Percentiles rank a stretch among this genome's conserved stretches.
These are phyloP conservation scores for Coelastrella sp. DNA, from an alignment of 139 green algal species.

Conservation along the genomic window DNA sequence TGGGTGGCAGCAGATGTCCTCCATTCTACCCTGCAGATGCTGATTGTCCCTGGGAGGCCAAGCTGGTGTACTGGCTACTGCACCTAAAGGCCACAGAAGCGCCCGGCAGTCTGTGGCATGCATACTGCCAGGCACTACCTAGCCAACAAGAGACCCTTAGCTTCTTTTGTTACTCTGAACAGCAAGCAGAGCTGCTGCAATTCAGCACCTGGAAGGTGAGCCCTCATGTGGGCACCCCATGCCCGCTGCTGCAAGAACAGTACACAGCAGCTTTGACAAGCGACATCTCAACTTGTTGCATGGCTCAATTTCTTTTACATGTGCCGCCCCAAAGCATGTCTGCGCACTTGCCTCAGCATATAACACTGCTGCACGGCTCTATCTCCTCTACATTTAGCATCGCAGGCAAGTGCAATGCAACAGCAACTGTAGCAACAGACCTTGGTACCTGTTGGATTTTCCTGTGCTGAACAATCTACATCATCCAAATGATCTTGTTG, in stretches of 20 bases:
- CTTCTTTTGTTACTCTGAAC: slow-evolving; percentile 1
- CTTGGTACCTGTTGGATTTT: too few relatives aligned
- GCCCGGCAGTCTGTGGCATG: background rate
- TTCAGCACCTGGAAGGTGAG: slow-evolving; percentile 32
- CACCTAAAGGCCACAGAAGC: background rate
- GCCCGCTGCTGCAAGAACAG: background rate
- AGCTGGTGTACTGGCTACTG: slow-evolving; percentile 36
- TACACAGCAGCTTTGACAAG: background rate
- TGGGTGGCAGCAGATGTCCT: background rate
- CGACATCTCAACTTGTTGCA: too few relatives aligned
- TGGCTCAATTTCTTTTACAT: too few relatives aligned
- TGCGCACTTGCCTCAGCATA: background rate
- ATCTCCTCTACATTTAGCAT: background rate
- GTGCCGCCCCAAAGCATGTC: background rate
- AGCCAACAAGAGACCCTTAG: slow-evolving; percentile 3
- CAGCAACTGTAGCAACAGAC: too few relatives aligned
- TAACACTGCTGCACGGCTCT: too few relatives aligned
- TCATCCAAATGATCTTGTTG: too few relatives aligned
- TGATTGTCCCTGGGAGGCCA: slow-evolving; percentile 5
- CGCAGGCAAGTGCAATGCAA: background rate
- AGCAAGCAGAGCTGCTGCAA: slow-evolving; percentile 37
- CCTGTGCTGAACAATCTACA: too few relatives aligned
- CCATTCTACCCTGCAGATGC: background rate
- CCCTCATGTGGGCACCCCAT: background rate
- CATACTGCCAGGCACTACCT: slow-evolving; percentile 17